phyloP scores from a whole-genome alignment of 768 basidiomycete species.

The Amyloporia xantha region DNA sequence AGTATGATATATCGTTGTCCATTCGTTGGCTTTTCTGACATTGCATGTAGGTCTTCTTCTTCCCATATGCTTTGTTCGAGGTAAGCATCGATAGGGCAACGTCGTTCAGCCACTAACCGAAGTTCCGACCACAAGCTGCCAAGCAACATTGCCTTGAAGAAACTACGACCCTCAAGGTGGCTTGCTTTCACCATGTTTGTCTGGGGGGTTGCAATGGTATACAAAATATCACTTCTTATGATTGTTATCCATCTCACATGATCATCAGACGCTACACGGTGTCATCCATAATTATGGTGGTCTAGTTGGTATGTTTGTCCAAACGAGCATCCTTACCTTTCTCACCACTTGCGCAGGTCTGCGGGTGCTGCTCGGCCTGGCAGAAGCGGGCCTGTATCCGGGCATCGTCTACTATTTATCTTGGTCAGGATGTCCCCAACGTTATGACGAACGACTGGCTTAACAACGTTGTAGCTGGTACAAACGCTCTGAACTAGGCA shows the following conservation, averaged over 20 bases:
- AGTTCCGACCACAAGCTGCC: slow-evolving; percentile 31
- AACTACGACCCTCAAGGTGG: slow-evolving; percentile 63
- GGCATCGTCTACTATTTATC: slow-evolving; percentile 57
- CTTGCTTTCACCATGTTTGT: slow-evolving; percentile 35
- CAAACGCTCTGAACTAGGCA: slow-evolving; percentile 67
- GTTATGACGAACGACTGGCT: not conserved
- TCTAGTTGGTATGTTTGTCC: slow-evolving; percentile 42
- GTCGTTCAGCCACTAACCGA: not conserved
- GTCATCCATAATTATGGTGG: slow-evolving; percentile 53
- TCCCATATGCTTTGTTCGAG: slow-evolving; percentile 66
- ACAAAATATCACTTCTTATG: slow-evolving; percentile 1
- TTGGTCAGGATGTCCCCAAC: slow-evolving; percentile 28
- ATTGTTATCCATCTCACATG: slow-evolving; percentile 1
- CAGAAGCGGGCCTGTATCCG: slow-evolving; percentile 47
- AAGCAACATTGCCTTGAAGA: slow-evolving; percentile 55
- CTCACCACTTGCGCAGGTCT: too few relatives aligned
- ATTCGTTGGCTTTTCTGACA: not conserved
- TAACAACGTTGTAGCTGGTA: slow-evolving; percentile 55
- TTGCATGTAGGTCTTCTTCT: slow-evolving; percentile 46
- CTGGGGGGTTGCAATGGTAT: slow-evolving; percentile 38
- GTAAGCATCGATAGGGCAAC: slow-evolving; percentile 26
- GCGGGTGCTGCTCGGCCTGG: slow-evolving; percentile 52
- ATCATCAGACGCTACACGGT: slow-evolving; percentile 53
- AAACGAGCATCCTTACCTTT: not conserved
- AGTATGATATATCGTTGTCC: not conserved